Base-by-base conservation (phyloP, 768 basidiomycete species). In the Polyporus arcularius region DNA sequence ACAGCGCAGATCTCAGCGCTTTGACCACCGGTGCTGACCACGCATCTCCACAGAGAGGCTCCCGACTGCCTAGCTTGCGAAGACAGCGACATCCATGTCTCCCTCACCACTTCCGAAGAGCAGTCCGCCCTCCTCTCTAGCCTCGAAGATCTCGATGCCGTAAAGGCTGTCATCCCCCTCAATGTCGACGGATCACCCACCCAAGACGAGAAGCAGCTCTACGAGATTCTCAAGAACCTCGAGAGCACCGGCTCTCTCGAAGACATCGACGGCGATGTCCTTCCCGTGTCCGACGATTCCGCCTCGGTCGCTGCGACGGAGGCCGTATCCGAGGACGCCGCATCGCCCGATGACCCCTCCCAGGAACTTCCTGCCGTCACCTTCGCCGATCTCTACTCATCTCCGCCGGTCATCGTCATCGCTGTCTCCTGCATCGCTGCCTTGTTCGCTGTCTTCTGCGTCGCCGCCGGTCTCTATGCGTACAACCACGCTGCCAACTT, bases 111-210 rank as follows among this genome's bases (percentile, higher is more conserved):
- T 39, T 53, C 68, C 32, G 68, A 73, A 48, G 68, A 74, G 26
- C 74, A 74, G 51, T 65, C 68, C 39, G 71, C 66, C 40, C 64
- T 71, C 32, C 68, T 75, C 58, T 68, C 74, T 28, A 62, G 69
- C 46, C 67, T 72, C 38, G 67, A 65, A 18, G 63, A 59, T 30
- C 57, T 71, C 52, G 71, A 71, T 47, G 67, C 68, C 35, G 60
- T 71, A 46, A 72, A 71, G 55, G 71, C 70, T n/a, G 48, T 71
- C 49, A 67, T 75, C 18, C 76, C 67, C 45, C 69, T 70, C 49
- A 64, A 63, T 58, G 51, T 67, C 39, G 57, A 55, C 49, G 62
- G 30, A 45, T 61, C 56, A 16, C 61, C 56, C 28, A 59, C 71
- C 38, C 62, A 69, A 18, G 72, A 73, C 30, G 74, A 73, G 55